Evolutionary conservation across 2,329 filamentous ascomycete species (phyloP).

Genomic region (Endocalyx cinctus): DNA sequence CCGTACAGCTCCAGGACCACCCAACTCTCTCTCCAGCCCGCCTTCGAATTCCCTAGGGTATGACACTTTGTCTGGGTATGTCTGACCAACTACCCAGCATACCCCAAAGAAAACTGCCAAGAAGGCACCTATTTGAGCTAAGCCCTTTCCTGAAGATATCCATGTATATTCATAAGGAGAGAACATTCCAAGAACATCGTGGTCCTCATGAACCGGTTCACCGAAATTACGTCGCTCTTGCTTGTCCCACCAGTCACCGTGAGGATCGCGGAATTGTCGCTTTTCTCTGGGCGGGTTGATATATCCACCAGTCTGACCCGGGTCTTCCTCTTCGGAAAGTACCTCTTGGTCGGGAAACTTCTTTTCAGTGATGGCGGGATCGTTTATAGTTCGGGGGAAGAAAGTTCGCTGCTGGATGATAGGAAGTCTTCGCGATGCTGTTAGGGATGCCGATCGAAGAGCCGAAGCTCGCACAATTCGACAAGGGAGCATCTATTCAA

Average conservation of each 20-base stretch:
- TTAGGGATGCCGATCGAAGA: constrained; percentile 40
- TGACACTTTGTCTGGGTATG: constrained; percentile 68
- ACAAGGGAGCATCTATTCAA: constrained; percentile 57
- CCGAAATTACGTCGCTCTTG: constrained; percentile 96
- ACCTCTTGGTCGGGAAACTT: constrained; percentile 46
- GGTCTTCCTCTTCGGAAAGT: constrained; percentile 58
- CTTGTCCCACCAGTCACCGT: constrained; percentile 94
- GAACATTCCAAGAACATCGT: constrained; percentile 88
- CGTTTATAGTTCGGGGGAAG: constrained; percentile 45
- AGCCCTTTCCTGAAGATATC: constrained; percentile 64
- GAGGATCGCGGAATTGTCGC: constrained; percentile 86
- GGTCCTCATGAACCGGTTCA: constrained; percentile 94
- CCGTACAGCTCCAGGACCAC: constrained; percentile 61
- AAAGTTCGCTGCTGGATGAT: constrained; percentile 54
- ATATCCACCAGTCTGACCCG: constrained; percentile 78
- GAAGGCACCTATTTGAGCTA: constrained; percentile 65
- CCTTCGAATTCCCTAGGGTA: constrained; percentile 67
- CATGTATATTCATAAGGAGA: constrained; percentile 87
- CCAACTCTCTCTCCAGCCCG: constrained; percentile 70
- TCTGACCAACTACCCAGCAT: constrained; percentile 61
- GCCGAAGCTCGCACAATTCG: constrained; percentile 50
- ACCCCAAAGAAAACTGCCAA: constrained; percentile 59
- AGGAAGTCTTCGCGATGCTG: constrained; percentile 43
- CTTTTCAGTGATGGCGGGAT: constrained; percentile 43
- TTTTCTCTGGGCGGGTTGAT: constrained; percentile 76